Evolutionary conservation across 2,329 filamentous ascomycete genomes (phyloP).

Genomic region (Scortechinia acanthostroma): DNA sequence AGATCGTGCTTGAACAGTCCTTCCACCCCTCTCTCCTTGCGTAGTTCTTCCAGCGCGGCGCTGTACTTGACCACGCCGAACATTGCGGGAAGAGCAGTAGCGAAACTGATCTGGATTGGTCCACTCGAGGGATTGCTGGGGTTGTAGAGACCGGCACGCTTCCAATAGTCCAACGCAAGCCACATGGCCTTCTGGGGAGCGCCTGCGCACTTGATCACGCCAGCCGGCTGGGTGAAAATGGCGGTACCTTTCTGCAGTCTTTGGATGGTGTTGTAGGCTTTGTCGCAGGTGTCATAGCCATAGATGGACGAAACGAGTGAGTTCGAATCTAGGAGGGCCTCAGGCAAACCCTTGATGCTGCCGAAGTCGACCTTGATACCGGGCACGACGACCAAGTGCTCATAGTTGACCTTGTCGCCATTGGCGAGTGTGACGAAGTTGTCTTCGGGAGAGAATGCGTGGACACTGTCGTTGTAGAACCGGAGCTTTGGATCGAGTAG

Average conservation of each 20-base stretch:
- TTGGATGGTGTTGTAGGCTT: slow-evolving; percentile 38
- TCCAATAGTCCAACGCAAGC: slow-evolving; percentile 54
- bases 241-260: slow-evolving; percentile 38
- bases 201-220: slow-evolving; percentile 52
- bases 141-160: slow-evolving; percentile 39
- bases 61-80: slow-evolving; percentile 55
- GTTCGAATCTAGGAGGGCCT: slow-evolving; percentile 38
- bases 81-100: slow-evolving; percentile 46
- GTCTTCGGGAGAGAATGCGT: slow-evolving; percentile 40
- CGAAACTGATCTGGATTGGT: slow-evolving; percentile 41
- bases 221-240: slow-evolving; percentile 51
- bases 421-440: slow-evolving; percentile 46
- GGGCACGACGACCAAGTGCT: slow-evolving; percentile 57
- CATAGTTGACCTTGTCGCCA: slow-evolving; percentile 49
- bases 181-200: slow-evolving; percentile 57
- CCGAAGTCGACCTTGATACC: slow-evolving; percentile 42
- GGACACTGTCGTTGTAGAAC: slow-evolving; percentile 46
- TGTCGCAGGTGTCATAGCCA: slow-evolving; percentile 44
- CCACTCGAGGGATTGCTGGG: slow-evolving; percentile 25
- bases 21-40: slow-evolving; percentile 44
- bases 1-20: slow-evolving; percentile 51
- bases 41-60: slow-evolving; percentile 40
- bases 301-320: slow-evolving; percentile 48
- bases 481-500: slow-evolving; percentile 53
- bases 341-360: slow-evolving; percentile 44